These are phyloP conservation scores for Taphrina wiesneri DNA, from an alignment of 1,139 yeast species.

Conservation along the genomic window DNA sequence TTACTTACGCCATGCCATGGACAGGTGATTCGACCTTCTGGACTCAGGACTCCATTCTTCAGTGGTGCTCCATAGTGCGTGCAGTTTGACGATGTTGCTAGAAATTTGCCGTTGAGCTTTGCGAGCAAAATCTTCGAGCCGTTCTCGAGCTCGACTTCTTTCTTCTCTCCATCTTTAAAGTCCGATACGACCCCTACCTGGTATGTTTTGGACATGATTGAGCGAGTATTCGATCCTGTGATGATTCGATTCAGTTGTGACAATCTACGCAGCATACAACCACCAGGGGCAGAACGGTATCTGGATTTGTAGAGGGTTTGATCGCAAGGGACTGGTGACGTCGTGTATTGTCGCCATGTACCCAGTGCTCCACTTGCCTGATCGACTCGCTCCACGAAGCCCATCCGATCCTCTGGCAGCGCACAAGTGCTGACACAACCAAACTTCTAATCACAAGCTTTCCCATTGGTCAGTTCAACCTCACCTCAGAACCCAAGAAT, in stretches of 20 bases:
- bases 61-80: conserved; percentile 38
- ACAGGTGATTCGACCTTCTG: conserved; percentile 36
- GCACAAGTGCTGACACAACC: background rate
- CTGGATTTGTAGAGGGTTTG: background rate
- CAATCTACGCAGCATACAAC: conserved; percentile 9
- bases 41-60: conserved; percentile 35
- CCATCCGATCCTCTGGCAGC: background rate
- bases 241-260: conserved; percentile 11
- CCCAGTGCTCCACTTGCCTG: background rate
- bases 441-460: background rate
- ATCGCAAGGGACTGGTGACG: background rate
- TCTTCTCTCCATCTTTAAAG: conserved; percentile 27
- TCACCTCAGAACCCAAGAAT: too few relatives aligned
- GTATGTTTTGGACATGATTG: conserved; percentile 20
- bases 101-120: conserved; percentile 28
- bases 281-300: background rate
- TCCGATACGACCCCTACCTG: conserved; percentile 27
- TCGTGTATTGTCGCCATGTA: background rate
- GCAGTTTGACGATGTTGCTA: conserved; percentile 32
- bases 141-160: conserved; percentile 33
- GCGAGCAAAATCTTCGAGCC: conserved; percentile 29
- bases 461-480: background rate
- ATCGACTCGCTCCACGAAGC: background rate
- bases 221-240: background rate
- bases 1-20: conserved; percentile 36